Evolutionary conservation across 2,329 filamentous ascomycete genomes (phyloP).

Genomic region (Colletotrichum sp.): DNA sequence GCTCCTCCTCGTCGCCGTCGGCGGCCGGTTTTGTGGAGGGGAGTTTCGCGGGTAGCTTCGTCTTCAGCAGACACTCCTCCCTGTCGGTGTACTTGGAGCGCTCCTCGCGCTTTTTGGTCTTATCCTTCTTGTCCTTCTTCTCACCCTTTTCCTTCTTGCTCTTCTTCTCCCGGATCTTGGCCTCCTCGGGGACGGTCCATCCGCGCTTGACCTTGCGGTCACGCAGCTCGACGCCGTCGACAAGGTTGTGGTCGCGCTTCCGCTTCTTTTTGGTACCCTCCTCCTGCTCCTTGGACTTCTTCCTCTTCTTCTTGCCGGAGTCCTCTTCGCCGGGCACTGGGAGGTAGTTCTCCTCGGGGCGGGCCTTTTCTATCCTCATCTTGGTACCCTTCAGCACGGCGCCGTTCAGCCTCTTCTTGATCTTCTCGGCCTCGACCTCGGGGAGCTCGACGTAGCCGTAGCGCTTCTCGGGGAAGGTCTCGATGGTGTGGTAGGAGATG

Average conservation of each 20-base stretch:
- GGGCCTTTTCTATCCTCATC: slow-evolving; percentile 82
- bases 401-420: slow-evolving; percentile 91
- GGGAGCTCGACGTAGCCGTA: slow-evolving; percentile 93
- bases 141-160: slow-evolving; percentile 47
- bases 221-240: slow-evolving; percentile 73
- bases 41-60: slow-evolving; percentile 60
- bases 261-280: slow-evolving; percentile 50
- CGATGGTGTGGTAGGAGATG: slow-evolving; percentile 85
- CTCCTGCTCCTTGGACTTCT: slow-evolving; percentile 36
- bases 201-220: slow-evolving; percentile 84
- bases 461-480: slow-evolving; percentile 87
- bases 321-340: slow-evolving; percentile 36
- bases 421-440: slow-evolving; percentile 80
- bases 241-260: slow-evolving; percentile 55
- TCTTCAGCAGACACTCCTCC: slow-evolving; percentile 85
- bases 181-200: slow-evolving; percentile 75
- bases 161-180: slow-evolving; percentile 52
- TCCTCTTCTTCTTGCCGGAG: slow-evolving; percentile 45
- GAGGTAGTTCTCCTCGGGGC: slow-evolving; percentile 60
- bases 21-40: slow-evolving; percentile 47
- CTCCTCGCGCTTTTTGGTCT: slow-evolving; percentile 59
- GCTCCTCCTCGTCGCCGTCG: slow-evolving; percentile 43
- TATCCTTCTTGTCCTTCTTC: slow-evolving; percentile 55
- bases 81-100: slow-evolving; percentile 83
- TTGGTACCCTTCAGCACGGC: slow-evolving; percentile 84